Conservation (phyloP, 257 asterid species). For the Thymus mandschuricus region DNA sequence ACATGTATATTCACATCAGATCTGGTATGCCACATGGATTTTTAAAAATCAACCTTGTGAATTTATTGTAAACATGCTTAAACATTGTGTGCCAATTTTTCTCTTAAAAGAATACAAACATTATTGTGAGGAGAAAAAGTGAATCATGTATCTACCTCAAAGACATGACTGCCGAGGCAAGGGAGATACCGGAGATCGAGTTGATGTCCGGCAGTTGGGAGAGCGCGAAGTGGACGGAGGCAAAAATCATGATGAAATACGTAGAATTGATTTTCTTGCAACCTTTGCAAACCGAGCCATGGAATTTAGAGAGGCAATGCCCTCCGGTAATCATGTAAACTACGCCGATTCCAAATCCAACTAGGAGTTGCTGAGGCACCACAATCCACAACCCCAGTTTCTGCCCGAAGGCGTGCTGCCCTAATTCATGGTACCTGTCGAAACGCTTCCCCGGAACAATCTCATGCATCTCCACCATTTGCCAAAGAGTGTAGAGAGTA, state of each 20-base stretch:
- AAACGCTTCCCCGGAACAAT: not conserved
- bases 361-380: constrained; percentile 45
- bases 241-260: constrained; percentile 10
- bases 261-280: constrained; percentile 7
- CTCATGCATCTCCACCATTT: constrained; percentile 16
- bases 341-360: constrained; percentile 38
- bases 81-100: no score
- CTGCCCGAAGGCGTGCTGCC: constrained; percentile 49
- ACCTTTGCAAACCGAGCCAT: not conserved
- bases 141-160: not conserved
- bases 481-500: not conserved
- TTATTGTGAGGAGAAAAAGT: no score
- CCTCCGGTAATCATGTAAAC: constrained; percentile 40
- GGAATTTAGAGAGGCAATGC: constrained; percentile 6
- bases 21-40: no score
- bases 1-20: no score
- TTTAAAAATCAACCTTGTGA: no score
- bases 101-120: no score
- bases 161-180: constrained; percentile 16
- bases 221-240: constrained; percentile 25
- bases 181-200: not conserved
- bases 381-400: constrained; percentile 52
- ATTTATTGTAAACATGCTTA: no score
- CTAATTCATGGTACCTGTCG: not conserved
- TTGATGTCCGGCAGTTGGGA: constrained; percentile 25